Conservation (phyloP, 2,329 filamentous ascomycete species). For the Penicillium italicum region DNA sequence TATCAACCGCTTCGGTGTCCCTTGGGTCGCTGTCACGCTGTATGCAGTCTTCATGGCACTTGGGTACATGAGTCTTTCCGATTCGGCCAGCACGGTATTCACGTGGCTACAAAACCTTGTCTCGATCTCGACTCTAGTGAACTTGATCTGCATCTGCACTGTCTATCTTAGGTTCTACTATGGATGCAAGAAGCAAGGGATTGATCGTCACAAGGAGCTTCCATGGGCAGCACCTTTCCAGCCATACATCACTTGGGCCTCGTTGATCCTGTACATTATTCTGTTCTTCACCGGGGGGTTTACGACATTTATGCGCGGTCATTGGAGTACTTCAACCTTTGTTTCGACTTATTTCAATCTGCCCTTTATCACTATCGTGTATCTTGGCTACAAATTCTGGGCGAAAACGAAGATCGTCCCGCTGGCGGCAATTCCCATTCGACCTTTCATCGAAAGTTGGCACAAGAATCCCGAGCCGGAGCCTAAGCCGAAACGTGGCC, state of each 20-base stretch:
- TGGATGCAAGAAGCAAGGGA: constrained; percentile 39
- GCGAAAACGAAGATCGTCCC: constrained; percentile 36
- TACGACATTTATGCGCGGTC: constrained; percentile 36
- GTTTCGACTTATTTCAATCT: constrained; percentile 59
- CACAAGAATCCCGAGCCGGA: constrained; percentile 28
- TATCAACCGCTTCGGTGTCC: constrained; percentile 50
- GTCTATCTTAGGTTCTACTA: constrained; percentile 54
- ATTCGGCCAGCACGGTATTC: constrained; percentile 57
- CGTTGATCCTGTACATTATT: constrained; percentile 55
- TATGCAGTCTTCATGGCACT: constrained; percentile 57
- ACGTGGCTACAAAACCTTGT: constrained; percentile 64
- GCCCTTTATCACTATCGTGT: constrained; percentile 53
- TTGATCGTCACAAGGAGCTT: constrained; percentile 36
- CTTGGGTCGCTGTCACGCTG: constrained; percentile 53
- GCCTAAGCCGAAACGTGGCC: constrained; percentile 20
- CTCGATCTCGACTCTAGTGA: constrained; percentile 39
- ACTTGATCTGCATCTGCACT: constrained; percentile 58
- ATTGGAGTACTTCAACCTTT: constrained; percentile 56
- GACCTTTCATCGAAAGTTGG: constrained; percentile 32
- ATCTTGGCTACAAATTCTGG: constrained; percentile 42
- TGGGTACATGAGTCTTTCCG: constrained; percentile 60
- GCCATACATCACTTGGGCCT: constrained; percentile 59
- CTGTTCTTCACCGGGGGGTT: constrained; percentile 68
- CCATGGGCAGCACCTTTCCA: constrained; percentile 51
- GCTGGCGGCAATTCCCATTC: constrained; percentile 34